A percentile compares a stretch with the other conserved stretches of the same genome.
These are phyloP conservation scores for Botrytis cinerea DNA, from an alignment of 2,329 filamentous ascomycete species.

Conservation along the genomic window DNA sequence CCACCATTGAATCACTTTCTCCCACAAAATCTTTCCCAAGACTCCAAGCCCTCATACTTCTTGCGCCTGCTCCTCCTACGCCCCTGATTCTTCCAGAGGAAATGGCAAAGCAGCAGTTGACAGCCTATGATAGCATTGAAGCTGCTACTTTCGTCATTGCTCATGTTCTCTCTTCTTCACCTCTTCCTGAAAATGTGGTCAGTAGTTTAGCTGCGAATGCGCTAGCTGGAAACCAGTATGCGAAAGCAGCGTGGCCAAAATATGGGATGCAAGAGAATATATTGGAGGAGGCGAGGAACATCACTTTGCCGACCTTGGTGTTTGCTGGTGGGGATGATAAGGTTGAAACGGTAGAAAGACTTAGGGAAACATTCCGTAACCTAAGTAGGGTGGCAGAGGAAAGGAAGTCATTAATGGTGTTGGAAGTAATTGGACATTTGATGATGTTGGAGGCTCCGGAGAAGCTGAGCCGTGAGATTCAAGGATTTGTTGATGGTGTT, in stretches of 20 bases:
- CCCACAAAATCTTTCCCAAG: constrained; percentile 26
- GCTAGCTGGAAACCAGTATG: constrained; percentile 37
- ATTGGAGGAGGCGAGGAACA: constrained; percentile 28
- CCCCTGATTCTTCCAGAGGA: constrained; percentile 41
- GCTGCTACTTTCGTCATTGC: constrained; percentile 40
- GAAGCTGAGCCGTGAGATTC: constrained; percentile 18
- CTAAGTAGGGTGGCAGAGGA: constrained; percentile 25
- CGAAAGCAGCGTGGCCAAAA: constrained; percentile 43
- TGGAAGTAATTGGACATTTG: constrained; percentile 29
- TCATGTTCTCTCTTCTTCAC: constrained; percentile 41
- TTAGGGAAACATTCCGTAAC: constrained; percentile 36
- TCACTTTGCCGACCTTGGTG: constrained; percentile 34
- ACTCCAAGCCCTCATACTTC: constrained; percentile 28
- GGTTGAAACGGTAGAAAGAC: constrained; percentile 41
- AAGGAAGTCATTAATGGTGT: constrained; percentile 28
- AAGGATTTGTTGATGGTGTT: not conserved
- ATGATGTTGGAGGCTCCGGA: constrained; percentile 29
- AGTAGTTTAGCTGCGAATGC: constrained; percentile 38
- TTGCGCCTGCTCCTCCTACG: constrained; percentile 41
- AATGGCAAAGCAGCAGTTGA: constrained; percentile 42
- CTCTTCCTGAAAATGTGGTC: constrained; percentile 25
- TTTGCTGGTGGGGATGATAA: constrained; percentile 42
- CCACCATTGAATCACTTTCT: not conserved
- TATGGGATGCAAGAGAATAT: constrained; percentile 44
- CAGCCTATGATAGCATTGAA: constrained; percentile 41